Conservation (phyloP, 2,329 filamentous ascomycete species). For the Leptodontidium sp. region DNA sequence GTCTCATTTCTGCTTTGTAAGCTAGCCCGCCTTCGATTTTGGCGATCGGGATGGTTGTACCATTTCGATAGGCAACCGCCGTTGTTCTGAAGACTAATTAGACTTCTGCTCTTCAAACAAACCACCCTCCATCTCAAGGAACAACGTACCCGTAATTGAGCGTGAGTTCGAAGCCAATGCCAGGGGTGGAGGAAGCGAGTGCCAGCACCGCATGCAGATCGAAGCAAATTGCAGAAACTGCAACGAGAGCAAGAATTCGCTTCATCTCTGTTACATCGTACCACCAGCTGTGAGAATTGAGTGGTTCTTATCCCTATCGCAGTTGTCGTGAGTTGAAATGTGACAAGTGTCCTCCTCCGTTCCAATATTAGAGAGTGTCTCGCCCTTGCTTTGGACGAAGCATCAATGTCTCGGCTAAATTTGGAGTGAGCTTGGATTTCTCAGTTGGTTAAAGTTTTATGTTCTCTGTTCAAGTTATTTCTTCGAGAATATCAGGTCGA, state of each 20-base stretch:
- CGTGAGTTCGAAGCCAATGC: slow-evolving; percentile 10
- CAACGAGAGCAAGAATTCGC: not conserved
- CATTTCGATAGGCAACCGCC: not conserved
- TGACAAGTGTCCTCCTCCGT: not conserved
- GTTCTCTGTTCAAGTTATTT: no score
- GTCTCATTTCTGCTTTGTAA: slow-evolving; percentile 4
- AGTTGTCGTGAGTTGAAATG: not conserved
- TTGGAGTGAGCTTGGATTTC: no score
- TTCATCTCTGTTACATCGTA: not conserved
- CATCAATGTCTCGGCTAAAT: no score
- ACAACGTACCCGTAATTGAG: slow-evolving; percentile 1
- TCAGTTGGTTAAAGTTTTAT: no score
- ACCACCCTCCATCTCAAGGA: no score
- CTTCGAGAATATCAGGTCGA: no score
- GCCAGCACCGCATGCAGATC: not conserved
- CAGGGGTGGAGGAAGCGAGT: not conserved
- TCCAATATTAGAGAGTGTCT: not conserved
- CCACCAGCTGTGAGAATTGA: not conserved
- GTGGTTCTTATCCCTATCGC: not conserved
- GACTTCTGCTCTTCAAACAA: not conserved
- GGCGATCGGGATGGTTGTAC: not conserved
- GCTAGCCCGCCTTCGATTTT: slow-evolving; percentile 3
- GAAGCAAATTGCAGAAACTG: not conserved
- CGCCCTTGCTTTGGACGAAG: not conserved
- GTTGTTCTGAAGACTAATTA: not conserved